Conservation (phyloP, 2,329 filamentous ascomycete species). For the Sporothrix brasiliensis region DNA sequence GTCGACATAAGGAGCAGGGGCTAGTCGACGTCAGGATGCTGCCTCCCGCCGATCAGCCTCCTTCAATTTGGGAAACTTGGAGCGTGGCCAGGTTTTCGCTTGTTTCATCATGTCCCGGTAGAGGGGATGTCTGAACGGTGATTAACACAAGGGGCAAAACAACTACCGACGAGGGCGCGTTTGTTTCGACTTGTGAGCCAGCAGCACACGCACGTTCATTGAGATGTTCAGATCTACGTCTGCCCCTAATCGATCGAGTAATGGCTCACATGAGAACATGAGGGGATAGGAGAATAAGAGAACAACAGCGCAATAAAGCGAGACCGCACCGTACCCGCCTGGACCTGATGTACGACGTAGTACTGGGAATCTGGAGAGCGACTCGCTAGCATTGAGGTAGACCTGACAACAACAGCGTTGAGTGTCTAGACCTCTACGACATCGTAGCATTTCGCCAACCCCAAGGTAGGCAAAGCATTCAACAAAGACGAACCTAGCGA, state of each 20-base stretch:
- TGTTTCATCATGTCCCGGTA: slow-evolving; percentile 7
- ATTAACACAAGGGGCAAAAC: background rate
- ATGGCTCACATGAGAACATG: background rate
- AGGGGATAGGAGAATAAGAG: background rate
- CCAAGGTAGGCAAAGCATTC: background rate
- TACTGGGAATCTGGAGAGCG: background rate
- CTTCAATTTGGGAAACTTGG: slow-evolving; percentile 6
- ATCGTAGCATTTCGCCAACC: background rate
- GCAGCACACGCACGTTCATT: background rate
- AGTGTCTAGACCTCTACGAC: background rate
- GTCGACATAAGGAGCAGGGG: background rate
- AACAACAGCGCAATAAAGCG: background rate
- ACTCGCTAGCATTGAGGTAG: too few relatives aligned
- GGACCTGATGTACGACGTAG: background rate
- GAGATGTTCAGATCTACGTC: background rate
- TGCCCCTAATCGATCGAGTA: background rate
- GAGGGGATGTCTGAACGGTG: slow-evolving; percentile 2
- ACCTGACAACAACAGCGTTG: background rate
- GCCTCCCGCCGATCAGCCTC: slow-evolving; percentile 12
- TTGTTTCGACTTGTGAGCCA: background rate
- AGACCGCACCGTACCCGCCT: background rate
- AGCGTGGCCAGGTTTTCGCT: background rate
- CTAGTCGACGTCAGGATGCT: background rate
- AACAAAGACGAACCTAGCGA: background rate
- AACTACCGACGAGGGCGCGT: background rate